Conservation (phyloP, 208 protist genomes). For the Crithidia expoeki region DNA sequence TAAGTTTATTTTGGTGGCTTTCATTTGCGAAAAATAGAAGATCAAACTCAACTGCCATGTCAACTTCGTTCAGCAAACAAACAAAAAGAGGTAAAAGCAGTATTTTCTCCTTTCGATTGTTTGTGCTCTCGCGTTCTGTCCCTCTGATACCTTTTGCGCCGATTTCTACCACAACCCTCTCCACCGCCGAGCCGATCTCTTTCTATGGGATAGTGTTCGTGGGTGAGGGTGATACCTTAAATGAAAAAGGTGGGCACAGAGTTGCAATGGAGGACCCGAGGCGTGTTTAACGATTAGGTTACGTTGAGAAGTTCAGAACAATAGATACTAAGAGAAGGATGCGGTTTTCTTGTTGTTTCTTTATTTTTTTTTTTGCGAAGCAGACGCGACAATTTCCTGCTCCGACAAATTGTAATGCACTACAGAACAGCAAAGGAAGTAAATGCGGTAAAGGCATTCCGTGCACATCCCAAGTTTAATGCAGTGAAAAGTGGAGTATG, state of each 20-base stretch:
- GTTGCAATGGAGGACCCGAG: not conserved
- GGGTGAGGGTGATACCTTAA: not conserved
- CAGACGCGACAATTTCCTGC: not conserved
- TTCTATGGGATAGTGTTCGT: conserved; percentile 5
- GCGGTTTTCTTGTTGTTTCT: not conserved
- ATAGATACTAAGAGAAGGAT: too few species aligned
- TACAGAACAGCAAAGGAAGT: too few species aligned
- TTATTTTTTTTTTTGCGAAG: not conserved
- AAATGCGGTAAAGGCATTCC: too few species aligned
- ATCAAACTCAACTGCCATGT: not conserved
- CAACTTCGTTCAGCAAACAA: not conserved
- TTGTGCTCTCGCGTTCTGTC: not conserved
- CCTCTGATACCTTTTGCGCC: not conserved
- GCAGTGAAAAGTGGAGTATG: too few species aligned
- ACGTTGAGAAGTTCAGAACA: too few species aligned
- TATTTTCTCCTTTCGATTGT: conserved; percentile 8
- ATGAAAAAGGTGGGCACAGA: not conserved
- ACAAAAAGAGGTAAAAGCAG: not conserved
- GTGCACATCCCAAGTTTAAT: too few species aligned
- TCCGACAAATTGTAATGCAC: too few species aligned
- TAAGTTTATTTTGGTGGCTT: too few species aligned
- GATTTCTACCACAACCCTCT: not conserved
- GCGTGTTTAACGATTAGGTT: not conserved
- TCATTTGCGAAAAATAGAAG: not conserved
- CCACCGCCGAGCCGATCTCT: not conserved